Percentiles rank a stretch among this genome's conserved stretches.
These are phyloP conservation scores for Willaertia magna DNA, from an alignment of 208 protist genomes.

Conservation along the genomic window DNA sequence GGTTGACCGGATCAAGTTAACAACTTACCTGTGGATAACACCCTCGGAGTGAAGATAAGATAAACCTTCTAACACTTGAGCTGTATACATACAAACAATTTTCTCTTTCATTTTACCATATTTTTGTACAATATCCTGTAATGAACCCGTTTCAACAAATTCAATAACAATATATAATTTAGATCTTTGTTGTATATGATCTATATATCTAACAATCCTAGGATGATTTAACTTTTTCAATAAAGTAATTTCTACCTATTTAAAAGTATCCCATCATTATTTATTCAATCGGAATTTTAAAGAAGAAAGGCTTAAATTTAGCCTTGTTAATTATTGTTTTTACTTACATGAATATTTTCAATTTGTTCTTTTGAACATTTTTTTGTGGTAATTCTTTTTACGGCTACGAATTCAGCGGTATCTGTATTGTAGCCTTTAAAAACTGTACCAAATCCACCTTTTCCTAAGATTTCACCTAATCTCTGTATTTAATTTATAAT, in stretches of 20 bases:
- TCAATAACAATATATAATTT: constrained; percentile 67
- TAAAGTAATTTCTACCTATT: constrained; percentile 44
- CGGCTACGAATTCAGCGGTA: constrained; percentile 45
- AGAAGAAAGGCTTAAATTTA: not conserved
- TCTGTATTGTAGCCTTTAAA: constrained; percentile 43
- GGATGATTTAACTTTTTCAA: constrained; percentile 50
- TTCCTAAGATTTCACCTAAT: constrained; percentile 24
- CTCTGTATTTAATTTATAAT: too few species aligned
- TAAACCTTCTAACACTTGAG: constrained; percentile 61
- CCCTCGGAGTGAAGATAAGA: constrained; percentile 63
- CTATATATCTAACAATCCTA: constrained; percentile 65
- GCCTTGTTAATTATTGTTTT: not conserved
- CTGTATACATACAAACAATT: constrained; percentile 55
- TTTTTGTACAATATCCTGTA: constrained; percentile 56
- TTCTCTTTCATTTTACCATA: constrained; percentile 62
- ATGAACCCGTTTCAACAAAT: constrained; percentile 64
- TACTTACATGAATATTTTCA: constrained; percentile 20
- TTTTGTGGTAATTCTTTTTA: constrained; percentile 40
- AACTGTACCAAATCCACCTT: constrained; percentile 41
- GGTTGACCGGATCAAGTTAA: too few species aligned
- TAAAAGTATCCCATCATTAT: not conserved
- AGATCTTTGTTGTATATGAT: constrained; percentile 40
- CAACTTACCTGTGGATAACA: constrained; percentile 63
- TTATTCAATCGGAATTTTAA: not conserved
- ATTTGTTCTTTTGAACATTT: constrained; percentile 31